Evolutionary conservation across 495 filamentous ascomycete species (phyloP).

Genomic region (Penicillium tannophilum): DNA sequence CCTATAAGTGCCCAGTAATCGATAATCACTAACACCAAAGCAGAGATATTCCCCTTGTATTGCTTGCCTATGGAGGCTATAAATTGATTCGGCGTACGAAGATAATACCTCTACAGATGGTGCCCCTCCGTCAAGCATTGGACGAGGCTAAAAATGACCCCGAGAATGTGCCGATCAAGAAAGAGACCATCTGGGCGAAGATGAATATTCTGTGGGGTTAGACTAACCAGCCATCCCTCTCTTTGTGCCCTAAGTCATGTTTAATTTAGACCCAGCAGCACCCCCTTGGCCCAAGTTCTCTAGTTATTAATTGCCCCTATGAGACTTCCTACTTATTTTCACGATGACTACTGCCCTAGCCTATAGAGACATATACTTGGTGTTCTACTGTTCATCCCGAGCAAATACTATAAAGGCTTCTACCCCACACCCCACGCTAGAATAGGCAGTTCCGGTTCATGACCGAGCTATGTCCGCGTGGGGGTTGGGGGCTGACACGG

Average conservation of each 20-base stretch:
- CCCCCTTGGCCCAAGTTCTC: no score
- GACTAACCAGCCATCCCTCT: not conserved
- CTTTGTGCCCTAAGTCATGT: no score
- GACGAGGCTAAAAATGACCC: slow-evolving; percentile 35
- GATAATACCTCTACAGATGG: slow-evolving; percentile 31
- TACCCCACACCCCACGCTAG: no score
- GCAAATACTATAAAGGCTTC: no score
- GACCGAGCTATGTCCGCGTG: not conserved
- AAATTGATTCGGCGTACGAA: slow-evolving; percentile 43
- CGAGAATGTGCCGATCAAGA: slow-evolving; percentile 34
- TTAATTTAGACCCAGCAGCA: no score
- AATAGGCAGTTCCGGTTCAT: not conserved
- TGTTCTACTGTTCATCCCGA: no score
- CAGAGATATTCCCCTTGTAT: slow-evolving; percentile 48
- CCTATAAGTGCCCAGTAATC: not conserved
- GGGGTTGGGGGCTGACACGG: not conserved
- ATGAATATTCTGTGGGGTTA: slow-evolving; percentile 39
- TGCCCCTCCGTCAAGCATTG: slow-evolving; percentile 36
- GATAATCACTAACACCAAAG: not conserved
- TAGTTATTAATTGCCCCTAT: no score
- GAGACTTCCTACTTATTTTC: no score
- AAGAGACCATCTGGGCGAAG: slow-evolving; percentile 21
- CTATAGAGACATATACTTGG: no score
- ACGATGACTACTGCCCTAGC: no score
- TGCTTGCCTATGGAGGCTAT: slow-evolving; percentile 43